phyloP scores from a whole-genome alignment of 192 early-diverging fungal genomes.

The Glomus cerebriforme region DNA sequence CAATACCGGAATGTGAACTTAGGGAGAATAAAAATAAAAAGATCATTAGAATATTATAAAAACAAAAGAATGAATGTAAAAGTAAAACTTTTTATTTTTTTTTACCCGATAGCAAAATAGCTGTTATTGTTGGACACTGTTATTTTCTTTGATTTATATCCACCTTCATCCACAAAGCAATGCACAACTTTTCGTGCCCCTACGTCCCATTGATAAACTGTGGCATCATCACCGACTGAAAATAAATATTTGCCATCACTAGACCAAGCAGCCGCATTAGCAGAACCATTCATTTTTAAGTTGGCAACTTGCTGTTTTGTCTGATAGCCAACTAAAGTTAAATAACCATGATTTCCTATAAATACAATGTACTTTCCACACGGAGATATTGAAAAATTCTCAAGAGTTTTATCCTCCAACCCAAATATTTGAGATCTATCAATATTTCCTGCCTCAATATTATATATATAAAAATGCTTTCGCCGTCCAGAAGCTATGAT shows the following conservation, averaged over 20 bases:
- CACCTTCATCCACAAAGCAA: slow-evolving; percentile 80
- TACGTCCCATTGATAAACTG: slow-evolving; percentile 91
- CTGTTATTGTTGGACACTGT: slow-evolving; percentile 71
- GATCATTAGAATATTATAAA: background rate
- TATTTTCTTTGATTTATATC: slow-evolving; percentile 73
- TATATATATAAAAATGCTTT: slow-evolving; percentile 80
- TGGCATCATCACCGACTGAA: slow-evolving; percentile 79
- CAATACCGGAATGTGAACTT: slow-evolving; percentile 82
- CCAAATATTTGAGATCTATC: slow-evolving; percentile 73
- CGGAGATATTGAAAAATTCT: slow-evolving; percentile 69
- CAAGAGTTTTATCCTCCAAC: slow-evolving; percentile 69
- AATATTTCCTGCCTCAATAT: slow-evolving; percentile 77
- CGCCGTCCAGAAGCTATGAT: slow-evolving; percentile 80
- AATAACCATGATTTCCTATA: slow-evolving; percentile 76
- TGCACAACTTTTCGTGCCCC: slow-evolving; percentile 71
- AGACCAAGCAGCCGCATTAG: slow-evolving; percentile 73
- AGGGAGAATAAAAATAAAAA: slow-evolving; percentile 32
- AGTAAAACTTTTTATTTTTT: too few relatives aligned
- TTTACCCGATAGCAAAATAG: slow-evolving; percentile 86
- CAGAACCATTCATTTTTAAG: slow-evolving; percentile 88
- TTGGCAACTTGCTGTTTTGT: slow-evolving; percentile 91
- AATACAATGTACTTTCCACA: slow-evolving; percentile 79
- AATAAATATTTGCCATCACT: slow-evolving; percentile 76
- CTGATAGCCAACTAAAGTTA: slow-evolving; percentile 71
- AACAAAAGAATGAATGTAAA: background rate